Evolutionary conservation across 495 filamentous ascomycete species (phyloP), one percentile per base, ranked within the genome.

Genomic region (Aspergillus cristatus): DNA sequence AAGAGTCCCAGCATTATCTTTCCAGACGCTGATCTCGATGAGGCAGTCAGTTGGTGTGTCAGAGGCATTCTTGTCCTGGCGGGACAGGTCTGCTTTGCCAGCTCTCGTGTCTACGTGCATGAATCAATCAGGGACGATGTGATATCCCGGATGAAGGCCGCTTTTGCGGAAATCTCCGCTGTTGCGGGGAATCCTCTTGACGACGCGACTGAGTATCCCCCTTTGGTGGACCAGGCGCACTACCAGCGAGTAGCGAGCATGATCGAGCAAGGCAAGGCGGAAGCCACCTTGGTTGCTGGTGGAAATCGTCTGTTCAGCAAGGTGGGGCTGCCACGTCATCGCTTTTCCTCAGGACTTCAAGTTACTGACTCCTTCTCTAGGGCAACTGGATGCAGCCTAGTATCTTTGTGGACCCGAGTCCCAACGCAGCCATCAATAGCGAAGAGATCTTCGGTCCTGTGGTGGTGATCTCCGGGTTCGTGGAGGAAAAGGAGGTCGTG

Each of bases 371-470:
- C n/a, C n/a, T n/a, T 24, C 20, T 4, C 20, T 24, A 84, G 58
- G 86, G 86, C 51, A 89, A 81, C 71, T 93, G 86, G 65, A 89
- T 91, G 63, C 68, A 89, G 68, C 86, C 86, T 8, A 91, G 86
- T 42, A 88, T 91, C 60, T 90, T 91, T 74, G 76, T 71, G 56
- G 74, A 83, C 55, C 82, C 88, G 32, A 73, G 62, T 15, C 62
- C 74, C 37, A 70, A 86, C 58, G 89, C 90, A 80, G 85, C 86
- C 74, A 87, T 93, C 56, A 79, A 87, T 74, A 74, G 84, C 67
- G 85, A 93, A 58, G 86, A 93, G 63, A 89, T 93, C 60, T 93
- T 93, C 57, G 86, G 86, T 42, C 86, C 86, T 31, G 86, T 93
- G 32, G 84, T 79, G 62, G 75, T 81, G 34, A 81, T 93, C 48